Evolutionary conservation across 2,329 filamentous ascomycete species (phyloP), one percentile per base, ranked within the genome.

Genomic region (Graphilbum fragrans): DNA sequence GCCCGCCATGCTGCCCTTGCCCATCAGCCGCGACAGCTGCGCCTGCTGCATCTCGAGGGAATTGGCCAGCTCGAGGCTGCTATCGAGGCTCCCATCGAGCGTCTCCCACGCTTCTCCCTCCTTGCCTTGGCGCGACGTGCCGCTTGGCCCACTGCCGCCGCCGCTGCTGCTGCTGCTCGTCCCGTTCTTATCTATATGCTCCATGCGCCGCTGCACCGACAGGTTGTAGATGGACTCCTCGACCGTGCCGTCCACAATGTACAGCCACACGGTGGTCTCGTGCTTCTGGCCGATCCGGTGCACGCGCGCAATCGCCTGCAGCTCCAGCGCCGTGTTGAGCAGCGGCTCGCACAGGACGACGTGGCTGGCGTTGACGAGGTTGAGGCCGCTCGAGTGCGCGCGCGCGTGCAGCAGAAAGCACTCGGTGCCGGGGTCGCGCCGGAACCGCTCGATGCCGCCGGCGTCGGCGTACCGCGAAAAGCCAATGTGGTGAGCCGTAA

Each of bases 291-390:
- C 92, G 48, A 98, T 98, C 29, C 92, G 78, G 56, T 98, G 87
- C 2, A 98, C 88, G 42, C 92, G 82, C 1, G 90, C 88, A 53
- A 96, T 94, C 14, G 88, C 90, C 59, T 98, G 92, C 10, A 96
- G 70, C 59, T 96, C 92, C 16, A 98, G 77, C 0, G 88, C 87
- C 0, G 90, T 90, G 55, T 96, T 94, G 51, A 96, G 77, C 4
- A 96, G 67, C 3, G 92, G 92, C 56, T 98, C 92, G 57, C 87
- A 94, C 5, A 98, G 72, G 55, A 96, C 93, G 2, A 96, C 87
- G 55, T 96, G 87, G 37, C 79, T 94, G 5, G 90, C 92, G 52
- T 93, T 90, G 49, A 94, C 82, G 0, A 98, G 72, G 47, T 94
- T 96, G 23, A 98, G 68, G 0, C 92, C 92, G 2, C 84, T 88